These are phyloP conservation scores for Aspergillus sp. DNA, from an alignment of 2,329 filamentous ascomycete genomes.

Conservation along the genomic window DNA sequence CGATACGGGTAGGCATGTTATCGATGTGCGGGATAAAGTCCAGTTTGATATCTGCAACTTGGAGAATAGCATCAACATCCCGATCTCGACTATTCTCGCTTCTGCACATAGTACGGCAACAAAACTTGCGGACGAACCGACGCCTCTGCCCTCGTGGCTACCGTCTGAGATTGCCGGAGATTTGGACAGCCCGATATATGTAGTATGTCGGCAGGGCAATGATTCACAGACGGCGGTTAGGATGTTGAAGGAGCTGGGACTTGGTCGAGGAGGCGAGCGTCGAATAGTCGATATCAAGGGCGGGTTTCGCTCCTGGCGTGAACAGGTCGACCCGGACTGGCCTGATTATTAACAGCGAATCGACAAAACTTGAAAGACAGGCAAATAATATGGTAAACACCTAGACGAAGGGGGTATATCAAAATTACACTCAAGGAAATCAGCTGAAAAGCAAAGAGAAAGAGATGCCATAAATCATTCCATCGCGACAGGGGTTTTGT, in stretches of 20 bases:
- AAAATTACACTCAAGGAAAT: background rate
- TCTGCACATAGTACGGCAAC: background rate
- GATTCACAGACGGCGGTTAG: constrained; percentile 49
- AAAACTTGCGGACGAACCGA: constrained; percentile 1
- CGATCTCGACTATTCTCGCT: constrained; percentile 43
- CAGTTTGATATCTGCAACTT: constrained; percentile 81
- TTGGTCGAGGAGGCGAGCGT: constrained; percentile 33
- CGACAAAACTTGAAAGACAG: background rate
- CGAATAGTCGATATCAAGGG: constrained; percentile 44
- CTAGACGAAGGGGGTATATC: constrained; percentile 7
- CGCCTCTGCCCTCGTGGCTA: constrained; percentile 27
- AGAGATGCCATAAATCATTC: constrained; percentile 1
- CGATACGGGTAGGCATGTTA: constrained; percentile 41
- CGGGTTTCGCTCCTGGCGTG: constrained; percentile 44
- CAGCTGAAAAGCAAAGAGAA: background rate
- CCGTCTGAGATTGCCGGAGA: constrained; percentile 25
- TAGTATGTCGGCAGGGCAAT: constrained; percentile 51
- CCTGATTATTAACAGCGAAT: constrained; percentile 36
- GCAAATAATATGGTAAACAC: background rate
- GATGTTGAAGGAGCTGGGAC: constrained; percentile 40
- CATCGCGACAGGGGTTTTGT: constrained; percentile 31
- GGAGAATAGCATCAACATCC: constrained; percentile 66
- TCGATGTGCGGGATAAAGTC: constrained; percentile 83
- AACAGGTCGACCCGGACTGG: constrained; percentile 42
- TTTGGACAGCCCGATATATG: constrained; percentile 38